Percentiles rank a stretch among this genome's conserved stretches.
phyloP scores from a whole-genome alignment of 371 early-diverging fungal genomes.

The Basidiobolus heterosporus region DNA sequence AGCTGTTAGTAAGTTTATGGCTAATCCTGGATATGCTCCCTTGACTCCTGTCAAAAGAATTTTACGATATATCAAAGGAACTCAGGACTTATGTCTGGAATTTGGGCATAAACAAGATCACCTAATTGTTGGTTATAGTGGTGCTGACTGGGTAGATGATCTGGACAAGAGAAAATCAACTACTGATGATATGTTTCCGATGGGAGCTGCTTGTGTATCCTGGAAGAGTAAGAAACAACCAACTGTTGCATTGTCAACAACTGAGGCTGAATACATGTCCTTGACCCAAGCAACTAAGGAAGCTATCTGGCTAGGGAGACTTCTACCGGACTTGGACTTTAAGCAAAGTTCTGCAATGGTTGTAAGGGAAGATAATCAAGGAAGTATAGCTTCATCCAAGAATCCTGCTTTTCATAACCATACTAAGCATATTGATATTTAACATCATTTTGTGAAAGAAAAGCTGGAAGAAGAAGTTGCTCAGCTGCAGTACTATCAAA shows the following conservation, averaged over 20 bases:
- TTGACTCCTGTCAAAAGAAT: too few species aligned
- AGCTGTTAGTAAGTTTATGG: too few species aligned
- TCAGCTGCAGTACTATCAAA: constrained; percentile 1
- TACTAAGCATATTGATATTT: not conserved
- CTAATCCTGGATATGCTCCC: too few species aligned
- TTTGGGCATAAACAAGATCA: too few species aligned
- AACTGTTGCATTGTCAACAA: constrained; percentile 6
- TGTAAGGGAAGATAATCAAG: not conserved
- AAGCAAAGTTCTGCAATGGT: not conserved
- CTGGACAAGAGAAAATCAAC: too few species aligned
- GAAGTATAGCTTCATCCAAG: not conserved
- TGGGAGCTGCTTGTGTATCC: too few species aligned
- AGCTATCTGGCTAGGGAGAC: constrained; percentile 2
- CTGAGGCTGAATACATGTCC: constrained; percentile 10
- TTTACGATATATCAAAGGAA: too few species aligned
- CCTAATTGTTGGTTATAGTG: too few species aligned
- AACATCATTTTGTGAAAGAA: constrained; percentile 1
- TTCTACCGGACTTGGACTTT: not conserved
- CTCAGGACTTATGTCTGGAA: too few species aligned
- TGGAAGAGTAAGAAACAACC: too few species aligned
- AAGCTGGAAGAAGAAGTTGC: not conserved
- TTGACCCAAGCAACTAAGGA: constrained; percentile 1
- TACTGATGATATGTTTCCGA: too few species aligned
- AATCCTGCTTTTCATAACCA: not conserved
- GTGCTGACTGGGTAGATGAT: too few species aligned